Conservation (phyloP, 148 eudicot genomes). For the Diospyros lotus region DNA sequence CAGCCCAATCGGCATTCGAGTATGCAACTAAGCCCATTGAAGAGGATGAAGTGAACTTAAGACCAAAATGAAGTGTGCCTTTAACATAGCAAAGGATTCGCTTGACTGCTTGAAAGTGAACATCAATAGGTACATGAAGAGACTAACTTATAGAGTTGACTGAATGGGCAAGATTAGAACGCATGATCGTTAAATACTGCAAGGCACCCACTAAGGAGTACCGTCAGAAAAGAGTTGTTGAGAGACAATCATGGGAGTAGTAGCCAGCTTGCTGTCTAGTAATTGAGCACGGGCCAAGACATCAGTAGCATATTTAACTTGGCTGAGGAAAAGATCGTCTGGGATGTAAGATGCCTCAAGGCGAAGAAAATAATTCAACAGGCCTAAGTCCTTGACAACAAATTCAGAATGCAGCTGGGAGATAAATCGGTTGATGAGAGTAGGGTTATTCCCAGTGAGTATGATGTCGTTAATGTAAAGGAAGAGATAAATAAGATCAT, state of each 20-base stretch:
- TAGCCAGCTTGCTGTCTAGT: not conserved
- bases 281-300: not conserved
- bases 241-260: not conserved
- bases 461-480: not conserved
- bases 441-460: not conserved
- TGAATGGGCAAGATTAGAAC: too few relatives aligned
- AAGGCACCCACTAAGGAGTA: not conserved
- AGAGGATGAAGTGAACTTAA: not conserved
- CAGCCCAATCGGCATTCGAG: too few relatives aligned
- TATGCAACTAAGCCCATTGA: not conserved
- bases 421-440: not conserved
- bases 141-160: not conserved
- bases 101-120: not conserved
- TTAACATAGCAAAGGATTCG: not conserved
- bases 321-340: too few relatives aligned
- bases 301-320: too few relatives aligned
- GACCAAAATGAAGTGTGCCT: not conserved
- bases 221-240: not conserved
- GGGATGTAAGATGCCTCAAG: not conserved
- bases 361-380: not conserved
- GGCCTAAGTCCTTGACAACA: not conserved
- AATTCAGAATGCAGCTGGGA: not conserved
- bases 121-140: not conserved
- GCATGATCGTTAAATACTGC: not conserved
- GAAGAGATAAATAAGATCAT: too few relatives aligned